Percentiles rank a stretch among this genome's conserved stretches.
Conservation (phyloP, 2,329 filamentous ascomycete genomes). For the Sordariomycetes sp. region DNA sequence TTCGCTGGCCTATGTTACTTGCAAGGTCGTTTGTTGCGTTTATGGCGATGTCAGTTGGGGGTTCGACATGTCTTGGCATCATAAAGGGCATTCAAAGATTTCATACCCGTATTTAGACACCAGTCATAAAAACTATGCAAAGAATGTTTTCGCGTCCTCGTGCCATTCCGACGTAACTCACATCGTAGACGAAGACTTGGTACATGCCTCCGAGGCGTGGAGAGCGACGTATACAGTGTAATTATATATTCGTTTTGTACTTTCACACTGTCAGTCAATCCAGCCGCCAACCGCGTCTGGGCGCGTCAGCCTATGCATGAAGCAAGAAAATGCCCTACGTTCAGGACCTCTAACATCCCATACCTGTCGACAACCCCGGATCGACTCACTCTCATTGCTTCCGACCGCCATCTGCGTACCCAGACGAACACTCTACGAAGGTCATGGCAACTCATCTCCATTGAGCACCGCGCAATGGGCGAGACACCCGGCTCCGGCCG, state of each 20-base stretch:
- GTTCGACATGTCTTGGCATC: neutral
- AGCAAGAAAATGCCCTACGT: neutral
- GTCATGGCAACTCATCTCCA: neutral
- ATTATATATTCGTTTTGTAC: neutral
- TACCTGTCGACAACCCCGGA: neutral
- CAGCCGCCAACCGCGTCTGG: neutral
- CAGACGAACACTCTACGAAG: neutral
- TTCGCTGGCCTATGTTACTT: neutral
- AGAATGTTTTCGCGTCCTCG: neutral
- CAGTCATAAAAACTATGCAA: neutral
- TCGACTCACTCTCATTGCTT: neutral
- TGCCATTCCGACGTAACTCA: neutral
- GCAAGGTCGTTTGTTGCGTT: neutral
- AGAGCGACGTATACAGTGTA: neutral
- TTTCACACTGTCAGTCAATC: neutral
- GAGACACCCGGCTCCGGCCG: slow-evolving; percentile 4
- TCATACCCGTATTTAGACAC: neutral
- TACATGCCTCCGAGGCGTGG: neutral
- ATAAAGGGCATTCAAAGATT: neutral
- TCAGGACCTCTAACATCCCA: neutral
- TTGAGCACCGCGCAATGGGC: slow-evolving; percentile 4
- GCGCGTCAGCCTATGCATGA: neutral
- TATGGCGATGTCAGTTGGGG: neutral
- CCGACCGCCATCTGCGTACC: neutral
- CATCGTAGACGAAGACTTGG: neutral